A percentile compares a stretch with the other conserved stretches of the same genome.
Conservation (phyloP, 345 rosid genomes). For the Bruguiera gymnorhiza region DNA sequence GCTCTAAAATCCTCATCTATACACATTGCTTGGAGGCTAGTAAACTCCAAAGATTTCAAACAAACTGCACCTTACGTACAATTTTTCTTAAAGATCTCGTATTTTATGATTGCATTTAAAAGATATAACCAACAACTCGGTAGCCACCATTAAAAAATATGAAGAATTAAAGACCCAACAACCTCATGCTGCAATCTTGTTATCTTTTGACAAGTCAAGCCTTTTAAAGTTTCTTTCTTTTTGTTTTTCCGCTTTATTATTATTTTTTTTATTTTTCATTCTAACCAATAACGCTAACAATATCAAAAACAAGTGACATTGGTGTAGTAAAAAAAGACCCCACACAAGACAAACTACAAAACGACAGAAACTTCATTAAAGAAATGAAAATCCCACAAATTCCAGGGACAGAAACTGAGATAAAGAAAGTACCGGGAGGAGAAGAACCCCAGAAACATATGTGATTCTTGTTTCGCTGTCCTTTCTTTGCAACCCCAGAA, state of each 20-base stretch:
- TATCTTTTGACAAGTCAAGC: no score
- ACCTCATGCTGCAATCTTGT: background rate
- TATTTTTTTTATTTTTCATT: background rate
- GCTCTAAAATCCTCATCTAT: no score
- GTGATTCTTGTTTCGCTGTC: background rate
- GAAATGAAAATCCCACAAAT: conserved; percentile 11
- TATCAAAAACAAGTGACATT: background rate
- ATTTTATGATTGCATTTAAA: background rate
- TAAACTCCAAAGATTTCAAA: background rate
- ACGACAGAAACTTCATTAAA: conserved; percentile 1
- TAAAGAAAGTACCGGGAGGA: conserved; percentile 2
- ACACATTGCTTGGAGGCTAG: no score
- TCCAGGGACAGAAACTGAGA: background rate
- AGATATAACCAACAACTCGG: background rate
- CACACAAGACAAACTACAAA: background rate
- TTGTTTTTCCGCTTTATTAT: no score
- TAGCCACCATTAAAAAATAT: background rate
- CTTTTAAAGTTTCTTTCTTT: no score
- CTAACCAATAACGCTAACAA: background rate
- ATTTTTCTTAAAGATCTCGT: background rate
- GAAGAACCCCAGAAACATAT: conserved; percentile 5
- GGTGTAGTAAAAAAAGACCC: background rate
- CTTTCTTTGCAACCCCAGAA: conserved; percentile 2
- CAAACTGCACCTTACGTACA: background rate
- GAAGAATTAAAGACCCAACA: background rate